These are phyloP conservation scores for Massospora cicadina DNA, from an alignment of 371 early-diverging fungal species.

Conservation along the genomic window DNA sequence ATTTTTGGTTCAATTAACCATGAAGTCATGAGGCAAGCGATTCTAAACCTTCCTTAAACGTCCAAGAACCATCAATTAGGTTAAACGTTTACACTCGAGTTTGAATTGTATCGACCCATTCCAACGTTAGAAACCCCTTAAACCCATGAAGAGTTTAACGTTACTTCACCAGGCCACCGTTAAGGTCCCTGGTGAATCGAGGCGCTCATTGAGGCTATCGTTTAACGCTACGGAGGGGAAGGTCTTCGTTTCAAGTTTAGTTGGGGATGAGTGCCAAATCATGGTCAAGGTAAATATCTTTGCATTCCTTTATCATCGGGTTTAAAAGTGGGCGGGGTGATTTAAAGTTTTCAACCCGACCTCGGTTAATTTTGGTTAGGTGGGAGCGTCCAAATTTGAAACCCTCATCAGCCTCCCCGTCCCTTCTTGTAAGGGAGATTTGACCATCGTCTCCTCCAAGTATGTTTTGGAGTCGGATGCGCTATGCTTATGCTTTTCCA, in stretches of 20 bases:
- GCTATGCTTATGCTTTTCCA: background rate
- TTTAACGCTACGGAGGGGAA: background rate
- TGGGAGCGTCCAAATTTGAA: background rate
- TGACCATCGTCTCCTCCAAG: background rate
- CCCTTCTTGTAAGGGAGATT: background rate
- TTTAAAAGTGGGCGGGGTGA: too few species aligned
- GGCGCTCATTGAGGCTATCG: background rate
- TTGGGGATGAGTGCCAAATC: background rate
- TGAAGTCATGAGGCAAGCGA: too few species aligned
- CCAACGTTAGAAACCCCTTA: too few species aligned
- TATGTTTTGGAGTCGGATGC: background rate
- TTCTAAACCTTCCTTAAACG: too few species aligned
- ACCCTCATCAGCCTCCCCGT: background rate
- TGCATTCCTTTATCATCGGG: too few species aligned
- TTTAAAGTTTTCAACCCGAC: too few species aligned
- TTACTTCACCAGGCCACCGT: background rate
- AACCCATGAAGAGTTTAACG: background rate
- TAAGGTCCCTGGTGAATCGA: background rate
- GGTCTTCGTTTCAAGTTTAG: background rate
- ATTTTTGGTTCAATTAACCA: too few species aligned
- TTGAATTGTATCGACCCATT: too few species aligned
- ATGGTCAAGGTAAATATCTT: too few species aligned
- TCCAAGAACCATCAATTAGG: too few species aligned
- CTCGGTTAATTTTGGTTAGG: background rate
- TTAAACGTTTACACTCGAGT: too few species aligned